Evolutionary conservation across 345 rosid species (phyloP).

Genomic region (thale cress (Arabidopsis thaliana)): TAIR10.1 NC_003070.9:3667501-3668000

Average conservation of each 20-base stretch:
- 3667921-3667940: slow-evolving; percentile 67
- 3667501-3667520: not conserved
- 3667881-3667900: slow-evolving; percentile 81
- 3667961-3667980: slow-evolving; percentile 86
- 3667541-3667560: not conserved
- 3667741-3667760: not conserved
- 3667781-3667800: not conserved
- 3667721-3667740: not conserved
- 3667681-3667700: slow-evolving; percentile 68
- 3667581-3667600: slow-evolving; percentile 39
- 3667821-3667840: not conserved
- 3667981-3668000: slow-evolving; percentile 76
- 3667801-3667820: not conserved
- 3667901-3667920: slow-evolving; percentile 69
- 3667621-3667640: slow-evolving; percentile 51
- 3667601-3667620: slow-evolving; percentile 34
- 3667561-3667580: not conserved
- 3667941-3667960: slow-evolving; percentile 76
- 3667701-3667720: not conserved
- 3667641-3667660: slow-evolving; percentile 66
- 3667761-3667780: not conserved
- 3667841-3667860: not conserved
- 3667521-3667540: not conserved
- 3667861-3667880: slow-evolving; percentile 58
- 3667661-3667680: slow-evolving; percentile 58